phyloP scores from a whole-genome alignment of 2,329 filamentous ascomycete genomes.

The Aspergillus fructus region DNA sequence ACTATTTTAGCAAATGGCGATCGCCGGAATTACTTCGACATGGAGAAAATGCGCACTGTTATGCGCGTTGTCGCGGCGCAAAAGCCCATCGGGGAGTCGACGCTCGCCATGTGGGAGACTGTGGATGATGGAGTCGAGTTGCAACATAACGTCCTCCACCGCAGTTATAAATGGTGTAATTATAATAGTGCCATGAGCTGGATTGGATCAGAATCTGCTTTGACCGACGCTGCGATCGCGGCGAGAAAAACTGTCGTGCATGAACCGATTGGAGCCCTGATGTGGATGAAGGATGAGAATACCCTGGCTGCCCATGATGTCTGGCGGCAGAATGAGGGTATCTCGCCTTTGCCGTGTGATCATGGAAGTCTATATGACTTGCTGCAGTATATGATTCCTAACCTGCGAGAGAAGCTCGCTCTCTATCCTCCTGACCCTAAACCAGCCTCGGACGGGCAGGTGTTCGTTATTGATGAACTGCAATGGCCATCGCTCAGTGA shows the following conservation, averaged over 20 bases:
- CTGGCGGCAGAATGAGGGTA: conserved; percentile 27
- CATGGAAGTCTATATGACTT: conserved; percentile 8
- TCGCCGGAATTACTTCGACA: conserved; percentile 34
- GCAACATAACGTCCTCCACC: conserved; percentile 33
- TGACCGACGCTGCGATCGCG: conserved; percentile 28
- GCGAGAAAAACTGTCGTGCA: conserved; percentile 11
- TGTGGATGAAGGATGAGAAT: conserved; percentile 38
- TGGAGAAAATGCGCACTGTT: conserved; percentile 29
- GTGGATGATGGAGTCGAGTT: conserved; percentile 31
- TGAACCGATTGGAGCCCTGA: conserved; percentile 39
- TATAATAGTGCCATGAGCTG: conserved; percentile 39
- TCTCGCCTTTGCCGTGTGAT: not conserved
- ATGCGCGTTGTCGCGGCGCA: conserved; percentile 18
- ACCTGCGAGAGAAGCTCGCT: conserved; percentile 6
- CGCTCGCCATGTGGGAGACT: conserved; percentile 33
- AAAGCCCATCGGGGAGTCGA: conserved; percentile 17
- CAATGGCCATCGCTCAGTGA: conserved; percentile 15
- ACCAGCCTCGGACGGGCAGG: conserved; percentile 4
- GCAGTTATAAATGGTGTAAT: conserved; percentile 38
- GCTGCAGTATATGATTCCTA: conserved; percentile 9
- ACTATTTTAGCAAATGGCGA: conserved; percentile 33
- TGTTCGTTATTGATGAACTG: conserved; percentile 15
- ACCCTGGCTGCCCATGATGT: conserved; percentile 35
- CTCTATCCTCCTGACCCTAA: not conserved
- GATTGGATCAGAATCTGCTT: conserved; percentile 31